Base-by-base conservation (phyloP, 805 yeast genomes). In the Starmerella scarabaei region DNA sequence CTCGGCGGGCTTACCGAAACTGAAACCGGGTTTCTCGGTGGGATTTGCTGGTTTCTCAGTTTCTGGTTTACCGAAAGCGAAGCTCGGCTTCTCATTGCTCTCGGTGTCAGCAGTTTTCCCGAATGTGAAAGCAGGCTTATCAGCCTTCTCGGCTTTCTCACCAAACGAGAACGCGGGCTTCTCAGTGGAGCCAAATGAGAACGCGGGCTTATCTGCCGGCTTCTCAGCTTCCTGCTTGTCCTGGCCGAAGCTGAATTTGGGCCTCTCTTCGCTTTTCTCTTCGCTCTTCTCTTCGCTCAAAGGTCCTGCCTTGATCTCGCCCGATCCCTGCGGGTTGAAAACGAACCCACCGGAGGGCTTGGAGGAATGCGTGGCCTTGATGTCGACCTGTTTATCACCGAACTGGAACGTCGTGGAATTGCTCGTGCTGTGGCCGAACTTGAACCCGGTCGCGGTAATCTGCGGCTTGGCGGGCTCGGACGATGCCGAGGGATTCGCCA, bases 171-270 rank as follows among this genome's bases (percentile, higher is more conserved):
- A 42, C 14, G 30, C 35, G 15, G 46, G 38, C 21, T 38, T 30
- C 9, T 27, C 33, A 33, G 21, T 17, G 9, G 18, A 19, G 17
- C 40, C 44, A 23, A 34, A 36, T 5, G 37, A 31, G 26, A 38
- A 38, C 24, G 30, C 30, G 20, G 47, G 36, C 35, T 34, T 36
- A 16, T 31, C 12, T 26, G 40, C 97, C 68, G 91, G 88, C 61
- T 88, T 97, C 94, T 84, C 82, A 45, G 88, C 84, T 62, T 88
- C 98, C 50, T 77, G 86, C 60, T 91, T 88, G 11, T 97, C 94
- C 63, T 88, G 97, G 46, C 77, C 80, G 57, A 88, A 88, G 56
- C 76, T 78, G 35, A 83, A 77, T 56, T 81, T 81, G 47, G 88
- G 80, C 47, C 83, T 93, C n/a, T n/a, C n/a, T n/a, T n/a, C n/a